Base-by-base conservation (phyloP, 202 grass and related monocot species). In the Carex sylvatica region DNA sequence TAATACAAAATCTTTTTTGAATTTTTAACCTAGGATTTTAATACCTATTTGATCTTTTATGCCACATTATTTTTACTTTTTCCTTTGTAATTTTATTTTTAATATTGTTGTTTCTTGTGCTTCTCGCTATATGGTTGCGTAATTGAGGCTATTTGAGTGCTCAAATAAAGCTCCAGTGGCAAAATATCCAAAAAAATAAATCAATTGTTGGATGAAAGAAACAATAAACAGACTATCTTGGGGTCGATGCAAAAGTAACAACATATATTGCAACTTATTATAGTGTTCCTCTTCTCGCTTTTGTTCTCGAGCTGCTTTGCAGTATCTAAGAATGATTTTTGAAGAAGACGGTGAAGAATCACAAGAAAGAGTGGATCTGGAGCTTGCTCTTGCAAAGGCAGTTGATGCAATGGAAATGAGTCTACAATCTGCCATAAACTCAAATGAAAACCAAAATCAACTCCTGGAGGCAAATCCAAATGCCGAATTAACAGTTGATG, bases 271-370 rank as follows among this genome's bases (percentile, higher is more conserved):
- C 3, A n/a, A 76, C 23, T 76, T 56, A 31, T n/a, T 33, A 56
- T 15, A 35, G 16, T 76, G 73, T 58, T 76, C 56, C 73, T 76
- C 51, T 56, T 82, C 63, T 68, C 47, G 28, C 19, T 22, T 64
- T 69, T 69, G 62, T 69, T 82, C 23, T 69, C 35, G n/a, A 76
- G 56, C 26, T 36, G 15, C 10, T 63, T 31, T 79, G 33, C 79
- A 98, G 96, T 98, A 88, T 70, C 52, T 98, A 24, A 90, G 92
- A 89, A 91, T 98, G 80, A 75, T 98, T 36, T 93, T 93, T 56
- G 91, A 95, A 83, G 84, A 95, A 58, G 87, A 91, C 0, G 18
- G 7, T 26, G 96, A 90, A 70, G 56, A 56, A 30, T 90, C 89
- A 15, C 86, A 83, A 19, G 91, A 92, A 46, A 91, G 26, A 31